These are phyloP conservation scores for Camelina sativa DNA, from an alignment of 345 rosid genomes.

Conservation along the genomic window DNA sequence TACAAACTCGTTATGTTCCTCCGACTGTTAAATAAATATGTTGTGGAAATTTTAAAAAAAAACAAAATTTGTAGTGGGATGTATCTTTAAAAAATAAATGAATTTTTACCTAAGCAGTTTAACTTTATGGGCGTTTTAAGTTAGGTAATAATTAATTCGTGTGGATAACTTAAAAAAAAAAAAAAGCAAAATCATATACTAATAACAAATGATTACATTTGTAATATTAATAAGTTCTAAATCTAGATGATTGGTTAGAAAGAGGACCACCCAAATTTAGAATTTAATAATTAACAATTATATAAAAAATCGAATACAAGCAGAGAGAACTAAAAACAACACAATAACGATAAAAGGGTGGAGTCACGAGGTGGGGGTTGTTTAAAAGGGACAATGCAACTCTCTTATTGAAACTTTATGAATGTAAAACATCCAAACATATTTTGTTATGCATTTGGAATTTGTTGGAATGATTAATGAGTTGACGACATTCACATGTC, in stretches of 20 bases:
- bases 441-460: conserved; percentile 1
- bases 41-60: not conserved
- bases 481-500: conserved; percentile 3
- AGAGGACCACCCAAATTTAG: too few relatives aligned
- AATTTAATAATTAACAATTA: too few relatives aligned
- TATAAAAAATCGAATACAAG: too few relatives aligned
- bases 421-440: not conserved
- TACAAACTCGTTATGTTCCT: not conserved
- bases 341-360: too few relatives aligned
- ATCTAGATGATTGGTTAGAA: too few relatives aligned
- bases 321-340: too few relatives aligned
- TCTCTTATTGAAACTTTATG: conserved; percentile 18
- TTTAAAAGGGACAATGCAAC: conserved; percentile 19
- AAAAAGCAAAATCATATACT: too few relatives aligned
- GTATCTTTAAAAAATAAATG: not conserved
- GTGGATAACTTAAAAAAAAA: too few relatives aligned
- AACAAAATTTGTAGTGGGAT: not conserved
- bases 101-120: not conserved
- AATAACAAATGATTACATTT: too few relatives aligned
- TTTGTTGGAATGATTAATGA: conserved; percentile 2
- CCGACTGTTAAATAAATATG: not conserved
- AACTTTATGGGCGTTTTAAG: not conserved
- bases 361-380: too few relatives aligned
- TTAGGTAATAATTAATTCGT: too few relatives aligned
- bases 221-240: too few relatives aligned